These are phyloP conservation scores for Candida silvatica DNA, from an alignment of 805 yeast genomes.

Conservation along the genomic window DNA sequence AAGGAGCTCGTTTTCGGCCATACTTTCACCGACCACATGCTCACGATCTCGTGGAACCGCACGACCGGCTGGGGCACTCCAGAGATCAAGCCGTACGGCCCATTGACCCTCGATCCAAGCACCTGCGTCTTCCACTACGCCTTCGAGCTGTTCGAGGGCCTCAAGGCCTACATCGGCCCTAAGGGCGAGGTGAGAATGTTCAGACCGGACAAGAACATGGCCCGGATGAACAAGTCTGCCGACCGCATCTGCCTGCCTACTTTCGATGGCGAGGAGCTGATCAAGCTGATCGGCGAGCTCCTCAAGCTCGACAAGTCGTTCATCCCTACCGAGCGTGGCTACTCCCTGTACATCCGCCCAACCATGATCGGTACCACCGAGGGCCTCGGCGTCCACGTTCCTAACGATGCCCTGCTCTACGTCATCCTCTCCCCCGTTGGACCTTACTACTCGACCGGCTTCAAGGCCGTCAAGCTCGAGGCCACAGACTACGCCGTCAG, in stretches of 20 bases:
- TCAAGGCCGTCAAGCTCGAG: conserved; percentile 89
- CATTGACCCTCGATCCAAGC: conserved; percentile 74
- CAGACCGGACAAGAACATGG: conserved; percentile 90
- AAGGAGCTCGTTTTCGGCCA: conserved; percentile 64
- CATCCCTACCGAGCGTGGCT: conserved; percentile 82
- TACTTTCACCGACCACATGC: conserved; percentile 82
- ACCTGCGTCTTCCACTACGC: conserved; percentile 90
- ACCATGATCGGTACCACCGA: conserved; percentile 90
- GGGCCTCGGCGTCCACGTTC: conserved; percentile 79
- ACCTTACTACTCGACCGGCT: conserved; percentile 91
- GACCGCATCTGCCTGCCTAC: conserved; percentile 83
- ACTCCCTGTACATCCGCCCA: conserved; percentile 89
- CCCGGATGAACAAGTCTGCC: conserved; percentile 82
- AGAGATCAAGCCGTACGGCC: conserved; percentile 76
- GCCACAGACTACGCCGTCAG: conserved; percentile 95
- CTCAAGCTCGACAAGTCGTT: conserved; percentile 66
- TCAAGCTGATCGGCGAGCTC: conserved; percentile 67
- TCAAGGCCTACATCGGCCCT: conserved; percentile 76
- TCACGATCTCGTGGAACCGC: conserved; percentile 75
- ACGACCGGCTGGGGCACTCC: conserved; percentile 85
- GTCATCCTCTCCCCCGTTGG: conserved; percentile 96
- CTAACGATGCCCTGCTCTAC: conserved; percentile 72
- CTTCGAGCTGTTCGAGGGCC: conserved; percentile 91
- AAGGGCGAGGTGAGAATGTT: conserved; percentile 70
- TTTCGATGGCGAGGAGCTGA: conserved; percentile 71